phyloP scores from a whole-genome alignment of 2,329 filamentous ascomycete genomes.

The Fusarium keratoplasticum region DNA sequence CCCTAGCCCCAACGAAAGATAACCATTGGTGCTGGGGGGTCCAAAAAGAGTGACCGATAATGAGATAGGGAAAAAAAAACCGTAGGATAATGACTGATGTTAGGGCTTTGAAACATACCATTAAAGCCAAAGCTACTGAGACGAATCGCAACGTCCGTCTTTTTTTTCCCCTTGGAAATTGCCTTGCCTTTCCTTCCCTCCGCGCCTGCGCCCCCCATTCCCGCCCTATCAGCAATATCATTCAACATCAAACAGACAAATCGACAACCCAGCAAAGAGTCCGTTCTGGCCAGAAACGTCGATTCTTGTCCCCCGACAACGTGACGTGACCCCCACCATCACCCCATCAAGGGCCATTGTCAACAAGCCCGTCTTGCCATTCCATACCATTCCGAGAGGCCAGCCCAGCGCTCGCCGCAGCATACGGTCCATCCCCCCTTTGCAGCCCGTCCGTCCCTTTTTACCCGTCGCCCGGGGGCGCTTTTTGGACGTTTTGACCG shows the following conservation, averaged over 20 bases:
- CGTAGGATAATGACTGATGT: constrained; percentile 5
- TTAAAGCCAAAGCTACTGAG: constrained; percentile 4
- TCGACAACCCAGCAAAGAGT: constrained; percentile 5
- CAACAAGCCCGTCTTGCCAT: constrained; percentile 25
- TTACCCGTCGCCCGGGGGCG: not conserved
- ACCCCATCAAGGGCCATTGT: constrained; percentile 35
- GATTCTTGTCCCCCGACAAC: constrained; percentile 34
- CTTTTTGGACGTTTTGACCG: constrained; percentile 1
- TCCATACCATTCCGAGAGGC: constrained; percentile 17
- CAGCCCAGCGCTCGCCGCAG: constrained; percentile 6
- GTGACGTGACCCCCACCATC: constrained; percentile 45
- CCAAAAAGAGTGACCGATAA: not conserved
- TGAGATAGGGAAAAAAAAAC: not conserved
- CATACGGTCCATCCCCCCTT: not conserved
- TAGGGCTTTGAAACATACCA: constrained; percentile 26
- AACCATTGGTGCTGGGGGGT: not conserved
- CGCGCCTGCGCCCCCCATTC: not conserved
- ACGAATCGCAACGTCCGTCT: not conserved
- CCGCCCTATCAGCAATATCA: constrained; percentile 1
- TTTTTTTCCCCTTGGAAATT: constrained; percentile 4
- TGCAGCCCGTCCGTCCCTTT: not conserved
- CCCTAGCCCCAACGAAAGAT: not conserved
- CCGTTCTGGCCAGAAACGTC: not conserved
- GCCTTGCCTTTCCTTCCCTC: not conserved
- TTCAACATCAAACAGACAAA: constrained; percentile 22